Conservation (phyloP, 2,329 filamentous ascomycete species). For the Camillea tinctor region DNA sequence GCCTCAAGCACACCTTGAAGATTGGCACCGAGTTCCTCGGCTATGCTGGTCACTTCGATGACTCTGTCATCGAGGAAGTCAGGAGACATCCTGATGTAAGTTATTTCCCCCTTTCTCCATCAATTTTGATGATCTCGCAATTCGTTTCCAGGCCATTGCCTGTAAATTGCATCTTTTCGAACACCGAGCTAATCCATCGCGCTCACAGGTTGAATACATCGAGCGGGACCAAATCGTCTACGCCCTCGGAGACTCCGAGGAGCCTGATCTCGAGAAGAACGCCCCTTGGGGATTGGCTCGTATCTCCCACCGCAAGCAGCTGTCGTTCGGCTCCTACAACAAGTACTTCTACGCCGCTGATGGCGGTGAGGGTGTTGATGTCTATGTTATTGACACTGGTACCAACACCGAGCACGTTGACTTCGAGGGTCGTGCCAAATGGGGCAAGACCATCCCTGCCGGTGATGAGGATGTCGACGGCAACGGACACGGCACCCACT, state of each 20-base stretch:
- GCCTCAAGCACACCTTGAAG: constrained; percentile 95
- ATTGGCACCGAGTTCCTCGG: constrained; percentile 81
- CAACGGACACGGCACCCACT: constrained; percentile 98
- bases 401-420: constrained; percentile 93
- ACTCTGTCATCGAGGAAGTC: constrained; percentile 88
- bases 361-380: constrained; percentile 95
- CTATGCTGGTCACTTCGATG: constrained; percentile 95
- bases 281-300: constrained; percentile 98
- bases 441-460: constrained; percentile 93
- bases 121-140: not conserved
- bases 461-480: constrained; percentile 87
- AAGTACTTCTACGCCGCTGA: constrained; percentile 93
- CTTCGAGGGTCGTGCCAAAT: constrained; percentile 91
- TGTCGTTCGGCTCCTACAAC: constrained; percentile 93
- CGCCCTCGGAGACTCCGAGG: constrained; percentile 58
- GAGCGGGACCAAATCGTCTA: constrained; percentile 93
- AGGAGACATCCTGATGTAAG: constrained; percentile 96
- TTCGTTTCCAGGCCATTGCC: not conserved
- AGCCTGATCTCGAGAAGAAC: constrained; percentile 70
- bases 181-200: constrained; percentile 10
- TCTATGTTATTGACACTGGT: constrained; percentile 97
- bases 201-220: constrained; percentile 82
- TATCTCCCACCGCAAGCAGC: constrained; percentile 87
- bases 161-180: not conserved
- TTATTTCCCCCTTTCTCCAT: constrained; percentile 27